These are phyloP conservation scores for Blepharisma undulans DNA, from an alignment of 169 alveolate genomes.

Conservation along the genomic window DNA sequence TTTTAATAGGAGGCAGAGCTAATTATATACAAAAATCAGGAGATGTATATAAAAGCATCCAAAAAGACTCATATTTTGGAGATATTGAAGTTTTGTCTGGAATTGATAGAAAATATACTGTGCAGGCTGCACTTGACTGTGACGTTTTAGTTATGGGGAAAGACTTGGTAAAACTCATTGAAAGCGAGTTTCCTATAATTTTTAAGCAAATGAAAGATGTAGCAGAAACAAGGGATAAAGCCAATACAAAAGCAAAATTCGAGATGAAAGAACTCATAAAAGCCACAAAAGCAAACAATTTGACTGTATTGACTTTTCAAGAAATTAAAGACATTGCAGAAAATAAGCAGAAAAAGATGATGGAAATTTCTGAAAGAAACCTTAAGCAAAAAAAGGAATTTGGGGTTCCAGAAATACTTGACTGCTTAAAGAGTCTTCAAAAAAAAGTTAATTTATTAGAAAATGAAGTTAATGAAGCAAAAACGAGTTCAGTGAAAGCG, in stretches of 20 bases:
- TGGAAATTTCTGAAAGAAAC: background rate
- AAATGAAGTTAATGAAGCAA: background rate
- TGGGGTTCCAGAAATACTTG: background rate
- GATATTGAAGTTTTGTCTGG: slow-evolving; percentile 39
- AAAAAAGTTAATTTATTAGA: background rate
- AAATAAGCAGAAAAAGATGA: background rate
- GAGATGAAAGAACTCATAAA: background rate
- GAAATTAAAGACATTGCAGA: background rate
- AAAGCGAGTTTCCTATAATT: slow-evolving; percentile 17
- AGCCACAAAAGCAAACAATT: background rate
- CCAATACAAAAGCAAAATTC: background rate
- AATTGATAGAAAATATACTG: slow-evolving; percentile 5
- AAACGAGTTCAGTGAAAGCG: background rate
- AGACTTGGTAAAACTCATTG: background rate
- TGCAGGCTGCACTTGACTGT: background rate
- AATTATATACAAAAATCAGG: background rate
- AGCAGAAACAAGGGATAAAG: background rate
- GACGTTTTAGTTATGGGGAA: slow-evolving; percentile 22
- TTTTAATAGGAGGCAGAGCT: slow-evolving; percentile 46
- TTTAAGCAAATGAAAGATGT: slow-evolving; percentile 11
- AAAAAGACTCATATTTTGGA: background rate
- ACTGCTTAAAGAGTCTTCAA: background rate
- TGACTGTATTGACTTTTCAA: background rate
- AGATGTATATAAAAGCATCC: background rate
- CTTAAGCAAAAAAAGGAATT: background rate